A percentile compares a stretch with the other conserved stretches of the same genome.
These are phyloP conservation scores for Anastatica hierochuntica DNA, from an alignment of 345 rosid species.

Conservation along the genomic window DNA sequence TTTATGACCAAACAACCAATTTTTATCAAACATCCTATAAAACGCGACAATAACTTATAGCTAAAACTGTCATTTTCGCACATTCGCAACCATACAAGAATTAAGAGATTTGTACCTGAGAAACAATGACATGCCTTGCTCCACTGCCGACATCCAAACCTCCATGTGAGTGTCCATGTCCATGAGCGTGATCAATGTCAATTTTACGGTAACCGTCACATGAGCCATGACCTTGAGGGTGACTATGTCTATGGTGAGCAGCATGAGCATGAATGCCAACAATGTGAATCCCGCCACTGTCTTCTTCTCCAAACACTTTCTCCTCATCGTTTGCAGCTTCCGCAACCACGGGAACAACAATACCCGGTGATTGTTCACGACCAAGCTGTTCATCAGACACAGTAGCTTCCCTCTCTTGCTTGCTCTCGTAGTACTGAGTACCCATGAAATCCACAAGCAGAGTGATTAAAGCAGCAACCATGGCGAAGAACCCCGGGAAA, in stretches of 20 bases:
- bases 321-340: conserved; percentile 16
- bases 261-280: conserved; percentile 92
- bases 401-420: conserved; percentile 49
- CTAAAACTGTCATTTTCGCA: too few relatives aligned
- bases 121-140: conserved; percentile 67
- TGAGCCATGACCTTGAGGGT: conserved; percentile 38
- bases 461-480: conserved; percentile 68
- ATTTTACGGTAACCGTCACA: conserved; percentile 23
- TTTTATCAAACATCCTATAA: too few relatives aligned
- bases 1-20: too few relatives aligned
- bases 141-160: conserved; percentile 43
- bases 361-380: too few relatives aligned
- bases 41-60: too few relatives aligned
- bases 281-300: conserved; percentile 73
- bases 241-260: conserved; percentile 72
- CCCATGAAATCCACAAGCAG: conserved; percentile 78
- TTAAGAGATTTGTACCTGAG: conserved; percentile 41
- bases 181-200: not conserved
- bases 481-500: conserved; percentile 79
- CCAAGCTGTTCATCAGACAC: too few relatives aligned
- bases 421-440: conserved; percentile 81
- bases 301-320: conserved; percentile 81
- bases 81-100: too few relatives aligned
- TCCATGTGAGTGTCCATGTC: conserved; percentile 15
- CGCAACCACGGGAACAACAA: conserved; percentile 23